Conservation (phyloP, 164 flowering plant species). For the Vitis cinerea region DNA sequence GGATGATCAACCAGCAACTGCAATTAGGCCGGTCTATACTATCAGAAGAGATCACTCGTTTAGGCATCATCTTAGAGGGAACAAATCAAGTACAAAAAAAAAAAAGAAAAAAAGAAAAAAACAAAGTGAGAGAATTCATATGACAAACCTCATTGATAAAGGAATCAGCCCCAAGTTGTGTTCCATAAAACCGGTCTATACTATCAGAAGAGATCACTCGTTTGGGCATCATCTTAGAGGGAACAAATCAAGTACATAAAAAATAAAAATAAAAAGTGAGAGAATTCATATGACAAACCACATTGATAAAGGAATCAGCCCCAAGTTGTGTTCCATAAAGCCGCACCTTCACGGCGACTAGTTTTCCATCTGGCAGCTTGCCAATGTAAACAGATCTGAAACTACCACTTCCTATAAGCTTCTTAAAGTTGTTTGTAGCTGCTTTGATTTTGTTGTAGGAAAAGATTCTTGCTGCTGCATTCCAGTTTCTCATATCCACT, state of each 20-base stretch:
- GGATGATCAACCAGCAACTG: too few species aligned
- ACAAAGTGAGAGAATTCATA: too few species aligned
- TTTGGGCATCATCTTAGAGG: too few species aligned
- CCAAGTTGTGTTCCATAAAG: constrained; percentile 73
- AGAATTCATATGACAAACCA: constrained; percentile 34
- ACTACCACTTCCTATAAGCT: constrained; percentile 78
- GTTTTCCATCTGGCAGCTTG: constrained; percentile 69
- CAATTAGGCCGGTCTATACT: too few species aligned
- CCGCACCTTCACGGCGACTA: constrained; percentile 84
- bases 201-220: too few species aligned
- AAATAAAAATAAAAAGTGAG: too few species aligned
- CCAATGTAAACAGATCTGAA: constrained; percentile 87
- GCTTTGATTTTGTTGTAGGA: constrained; percentile 74
- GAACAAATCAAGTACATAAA: too few species aligned
- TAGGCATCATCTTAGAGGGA: too few species aligned
- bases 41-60: too few species aligned
- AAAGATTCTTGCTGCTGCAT: constrained; percentile 51
- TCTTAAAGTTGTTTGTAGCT: constrained; percentile 79
- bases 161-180: constrained; percentile 80
- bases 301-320: constrained; percentile 79
- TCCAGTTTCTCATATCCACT: constrained; percentile 54
- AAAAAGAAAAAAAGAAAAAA: too few species aligned
- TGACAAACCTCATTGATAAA: constrained; percentile 74
- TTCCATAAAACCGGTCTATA: constrained; percentile 35
- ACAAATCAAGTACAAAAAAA: too few species aligned